These are phyloP conservation scores for Salix suchowensis DNA, from an alignment of 345 rosid genomes.

Conservation along the genomic window DNA sequence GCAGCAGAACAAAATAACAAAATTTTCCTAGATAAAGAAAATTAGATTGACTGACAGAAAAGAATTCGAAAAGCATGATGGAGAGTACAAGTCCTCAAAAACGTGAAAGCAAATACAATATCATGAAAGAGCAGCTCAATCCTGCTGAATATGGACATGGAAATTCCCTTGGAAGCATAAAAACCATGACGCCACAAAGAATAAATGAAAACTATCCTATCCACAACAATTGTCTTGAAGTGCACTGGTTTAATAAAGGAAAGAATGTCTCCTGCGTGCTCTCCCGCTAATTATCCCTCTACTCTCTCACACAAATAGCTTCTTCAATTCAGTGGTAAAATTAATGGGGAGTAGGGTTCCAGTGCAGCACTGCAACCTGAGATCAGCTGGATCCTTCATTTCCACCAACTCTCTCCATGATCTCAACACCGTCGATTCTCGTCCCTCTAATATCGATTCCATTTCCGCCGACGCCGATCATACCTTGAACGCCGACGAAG, in stretches of 20 bases:
- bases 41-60: neutral
- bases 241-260: neutral
- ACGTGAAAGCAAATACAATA: neutral
- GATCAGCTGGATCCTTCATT: constrained; percentile 63
- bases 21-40: neutral
- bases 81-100: neutral
- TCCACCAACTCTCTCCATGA: constrained; percentile 57
- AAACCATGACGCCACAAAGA: neutral
- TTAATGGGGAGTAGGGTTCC: constrained; percentile 79
- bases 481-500: constrained; percentile 44
- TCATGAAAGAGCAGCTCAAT: neutral
- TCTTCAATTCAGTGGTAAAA: too few relatives aligned
- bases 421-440: constrained; percentile 73
- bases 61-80: neutral
- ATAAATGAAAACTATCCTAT: neutral
- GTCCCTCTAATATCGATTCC: constrained; percentile 37
- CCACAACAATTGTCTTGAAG: neutral
- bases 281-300: neutral
- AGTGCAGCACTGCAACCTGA: constrained; percentile 62
- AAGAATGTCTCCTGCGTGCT: neutral
- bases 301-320: neutral
- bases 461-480: constrained; percentile 34
- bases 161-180: neutral
- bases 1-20: neutral
- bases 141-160: neutral